Conservation (phyloP, 177 flowering plant genomes). For the Vitis hybrid region DNA sequence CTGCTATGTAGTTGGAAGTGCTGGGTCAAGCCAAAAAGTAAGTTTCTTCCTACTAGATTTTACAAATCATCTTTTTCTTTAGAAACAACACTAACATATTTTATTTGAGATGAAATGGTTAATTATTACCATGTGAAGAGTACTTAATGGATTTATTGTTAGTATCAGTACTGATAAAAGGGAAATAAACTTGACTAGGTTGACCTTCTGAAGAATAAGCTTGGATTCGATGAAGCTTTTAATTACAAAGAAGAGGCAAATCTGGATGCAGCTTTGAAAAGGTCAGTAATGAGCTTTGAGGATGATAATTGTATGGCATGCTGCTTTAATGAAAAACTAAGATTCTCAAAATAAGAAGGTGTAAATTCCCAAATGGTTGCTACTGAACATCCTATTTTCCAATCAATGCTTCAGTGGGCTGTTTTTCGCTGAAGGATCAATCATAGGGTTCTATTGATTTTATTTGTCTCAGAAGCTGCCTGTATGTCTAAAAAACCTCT, state of each 20-base stretch:
- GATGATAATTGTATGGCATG: neutral
- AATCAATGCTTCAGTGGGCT: no score
- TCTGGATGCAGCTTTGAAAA: slow-evolving; percentile 52
- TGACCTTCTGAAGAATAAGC: slow-evolving; percentile 52
- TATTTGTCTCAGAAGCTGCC: no score
- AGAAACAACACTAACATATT: neutral
- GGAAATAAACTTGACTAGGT: slow-evolving; percentile 28
- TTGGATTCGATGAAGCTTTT: slow-evolving; percentile 72
- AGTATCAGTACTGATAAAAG: neutral
- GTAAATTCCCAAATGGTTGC: no score
- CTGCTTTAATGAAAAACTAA: no score
- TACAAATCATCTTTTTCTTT: neutral
- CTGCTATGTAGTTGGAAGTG: slow-evolving; percentile 59
- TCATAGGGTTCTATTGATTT: no score
- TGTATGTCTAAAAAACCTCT: no score
- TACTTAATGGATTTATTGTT: neutral
- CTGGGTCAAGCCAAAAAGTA: slow-evolving; percentile 44
- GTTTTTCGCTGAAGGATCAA: no score
- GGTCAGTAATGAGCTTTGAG: slow-evolving; percentile 24
- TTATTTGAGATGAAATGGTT: neutral
- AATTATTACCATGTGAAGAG: no score
- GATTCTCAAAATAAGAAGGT: no score
- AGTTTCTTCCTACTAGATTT: slow-evolving; percentile 3
- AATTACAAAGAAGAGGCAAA: slow-evolving; percentile 62
- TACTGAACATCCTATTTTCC: no score